A percentile compares a stretch with the other conserved stretches of the same genome.
Evolutionary conservation across 169 alveolate species (phyloP).

Genomic region (Plasmodium malariae): DNA sequence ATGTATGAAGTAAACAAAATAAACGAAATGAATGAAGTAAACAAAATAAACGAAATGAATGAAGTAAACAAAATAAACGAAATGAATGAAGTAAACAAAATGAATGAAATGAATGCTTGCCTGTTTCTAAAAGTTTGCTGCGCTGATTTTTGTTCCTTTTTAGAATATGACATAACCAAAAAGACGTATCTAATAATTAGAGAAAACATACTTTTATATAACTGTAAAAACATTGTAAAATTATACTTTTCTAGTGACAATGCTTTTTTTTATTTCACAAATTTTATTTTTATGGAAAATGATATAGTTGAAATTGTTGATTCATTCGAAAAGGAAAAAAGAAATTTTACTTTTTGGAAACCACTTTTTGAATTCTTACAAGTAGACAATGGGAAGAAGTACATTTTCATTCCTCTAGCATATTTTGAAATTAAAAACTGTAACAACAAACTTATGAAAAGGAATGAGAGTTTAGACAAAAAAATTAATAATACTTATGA

Average conservation of each 20-base stretch:
- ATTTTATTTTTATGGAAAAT: conserved; percentile 10
- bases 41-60: conserved; percentile 6
- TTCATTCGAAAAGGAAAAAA: conserved; percentile 41
- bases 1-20: too few relatives aligned
- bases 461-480: too few relatives aligned
- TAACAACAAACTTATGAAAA: background rate
- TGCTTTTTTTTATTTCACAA: conserved; percentile 19
- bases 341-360: conserved; percentile 17
- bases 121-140: conserved; percentile 43
- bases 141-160: conserved; percentile 37
- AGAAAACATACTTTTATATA: conserved; percentile 12
- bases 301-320: conserved; percentile 31
- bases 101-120: conserved; percentile 12
- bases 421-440: conserved; percentile 24
- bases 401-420: conserved; percentile 27
- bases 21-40: too few relatives aligned
- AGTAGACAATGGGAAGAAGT: background rate
- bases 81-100: conserved; percentile 8
- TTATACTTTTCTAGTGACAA: conserved; percentile 20
- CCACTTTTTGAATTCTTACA: conserved; percentile 38
- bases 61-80: conserved; percentile 16
- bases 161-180: conserved; percentile 11
- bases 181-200: conserved; percentile 37
- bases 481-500: too few relatives aligned
- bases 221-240: conserved; percentile 11